Conservation (phyloP, 495 filamentous ascomycete genomes). For the Penicillium malachiteum region DNA sequence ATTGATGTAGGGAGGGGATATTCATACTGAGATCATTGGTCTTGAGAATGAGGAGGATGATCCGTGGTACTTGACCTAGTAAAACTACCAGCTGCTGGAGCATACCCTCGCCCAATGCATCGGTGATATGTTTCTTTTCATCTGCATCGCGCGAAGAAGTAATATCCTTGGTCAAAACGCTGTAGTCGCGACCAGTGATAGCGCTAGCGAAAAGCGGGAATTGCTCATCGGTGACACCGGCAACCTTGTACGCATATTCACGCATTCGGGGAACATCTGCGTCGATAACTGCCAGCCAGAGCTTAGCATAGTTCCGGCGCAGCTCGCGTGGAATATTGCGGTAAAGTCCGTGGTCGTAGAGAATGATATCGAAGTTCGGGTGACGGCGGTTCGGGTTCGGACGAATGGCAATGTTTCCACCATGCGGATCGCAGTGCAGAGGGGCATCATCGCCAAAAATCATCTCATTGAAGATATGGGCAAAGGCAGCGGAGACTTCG, state of each 20-base stretch:
- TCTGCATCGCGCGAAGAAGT: slow-evolving; percentile 61
- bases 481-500: slow-evolving; percentile 90
- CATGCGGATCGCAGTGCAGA: slow-evolving; percentile 96
- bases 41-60: slow-evolving; percentile 94
- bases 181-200: slow-evolving; percentile 92
- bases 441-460: slow-evolving; percentile 90
- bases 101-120: slow-evolving; percentile 82
- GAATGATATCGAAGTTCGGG: slow-evolving; percentile 93
- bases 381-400: slow-evolving; percentile 57
- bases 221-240: slow-evolving; percentile 84
- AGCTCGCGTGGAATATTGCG: slow-evolving; percentile 80
- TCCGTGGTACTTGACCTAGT: slow-evolving; percentile 81
- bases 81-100: slow-evolving; percentile 84
- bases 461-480: slow-evolving; percentile 98
- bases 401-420: slow-evolving; percentile 93
- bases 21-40: slow-evolving; percentile 93
- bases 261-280: slow-evolving; percentile 81
- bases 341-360: slow-evolving; percentile 98
- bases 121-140: slow-evolving; percentile 80
- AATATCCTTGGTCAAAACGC: slow-evolving; percentile 61
- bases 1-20: slow-evolving; percentile 7
- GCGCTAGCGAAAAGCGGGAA: slow-evolving; percentile 95
- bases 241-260: slow-evolving; percentile 83
- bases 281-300: slow-evolving; percentile 96
- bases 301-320: slow-evolving; percentile 87